A percentile compares a stretch with the other conserved stretches of the same genome.
These are phyloP conservation scores for Kondoa subrosea DNA, from an alignment of 768 basidiomycete species.

Conservation along the genomic window DNA sequence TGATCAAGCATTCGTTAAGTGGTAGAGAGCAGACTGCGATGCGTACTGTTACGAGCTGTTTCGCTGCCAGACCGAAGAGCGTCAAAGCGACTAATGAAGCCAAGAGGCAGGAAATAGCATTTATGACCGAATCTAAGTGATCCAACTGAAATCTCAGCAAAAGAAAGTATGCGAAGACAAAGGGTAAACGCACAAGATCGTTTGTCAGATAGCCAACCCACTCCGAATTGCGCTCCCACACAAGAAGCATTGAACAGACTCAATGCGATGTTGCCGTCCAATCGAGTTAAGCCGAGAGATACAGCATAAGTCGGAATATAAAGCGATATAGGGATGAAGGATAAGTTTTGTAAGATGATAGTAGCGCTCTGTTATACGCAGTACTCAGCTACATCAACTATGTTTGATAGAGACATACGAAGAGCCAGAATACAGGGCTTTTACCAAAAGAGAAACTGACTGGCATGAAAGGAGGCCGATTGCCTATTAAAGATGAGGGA, in stretches of 20 bases:
- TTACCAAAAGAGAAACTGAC: constrained; percentile 9
- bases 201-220: neutral
- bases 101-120: too few species aligned
- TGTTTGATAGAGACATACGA: constrained; percentile 16
- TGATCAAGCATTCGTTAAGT: too few species aligned
- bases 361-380: too few species aligned
- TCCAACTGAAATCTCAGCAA: too few species aligned
- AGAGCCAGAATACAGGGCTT: constrained; percentile 14
- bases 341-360: constrained; percentile 9
- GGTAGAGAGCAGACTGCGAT: too few species aligned
- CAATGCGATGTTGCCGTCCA: neutral
- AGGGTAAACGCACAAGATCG: too few species aligned
- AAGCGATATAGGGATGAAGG: constrained; percentile 18
- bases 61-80: too few species aligned
- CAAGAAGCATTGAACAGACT: constrained; percentile 2
- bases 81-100: too few species aligned
- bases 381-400: too few species aligned
- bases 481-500: neutral
- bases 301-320: constrained; percentile 20
- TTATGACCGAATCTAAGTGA: too few species aligned
- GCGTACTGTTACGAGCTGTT: too few species aligned
- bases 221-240: neutral
- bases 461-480: constrained; percentile 6
- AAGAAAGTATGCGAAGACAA: too few species aligned
- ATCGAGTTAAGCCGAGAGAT: neutral